phyloP scores from a whole-genome alignment of 2,329 filamentous ascomycete genomes.

The Calonectria hongkongensis region DNA sequence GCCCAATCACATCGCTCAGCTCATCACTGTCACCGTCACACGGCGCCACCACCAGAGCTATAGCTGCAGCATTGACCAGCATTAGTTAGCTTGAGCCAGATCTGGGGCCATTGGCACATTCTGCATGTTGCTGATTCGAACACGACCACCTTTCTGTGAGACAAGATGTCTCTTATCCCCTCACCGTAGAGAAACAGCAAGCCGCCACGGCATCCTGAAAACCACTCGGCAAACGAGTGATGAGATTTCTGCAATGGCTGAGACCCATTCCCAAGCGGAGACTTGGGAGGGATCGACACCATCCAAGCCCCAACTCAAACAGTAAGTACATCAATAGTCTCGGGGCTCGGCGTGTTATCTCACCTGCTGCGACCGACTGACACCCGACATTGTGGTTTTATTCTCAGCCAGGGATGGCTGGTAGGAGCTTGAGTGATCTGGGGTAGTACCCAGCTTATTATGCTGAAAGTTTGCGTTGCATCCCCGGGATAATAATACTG shows the following conservation, averaged over 20 bases:
- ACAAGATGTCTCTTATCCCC: conserved; percentile 43
- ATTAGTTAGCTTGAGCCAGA: conserved; percentile 46
- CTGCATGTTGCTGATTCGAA: conserved; percentile 39
- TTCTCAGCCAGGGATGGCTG: conserved; percentile 8
- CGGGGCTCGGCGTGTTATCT: conserved; percentile 11
- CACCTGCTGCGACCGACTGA: conserved; percentile 1
- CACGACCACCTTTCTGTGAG: conserved; percentile 27
- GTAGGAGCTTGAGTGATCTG: conserved; percentile 28
- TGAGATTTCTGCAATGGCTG: conserved; percentile 13
- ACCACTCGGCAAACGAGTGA: background rate
- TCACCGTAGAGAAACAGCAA: conserved; percentile 27
- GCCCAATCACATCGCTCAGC: conserved; percentile 38
- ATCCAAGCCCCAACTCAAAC: background rate
- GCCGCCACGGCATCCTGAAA: conserved; percentile 28
- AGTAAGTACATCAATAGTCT: conserved; percentile 4
- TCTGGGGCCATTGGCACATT: conserved; percentile 35
- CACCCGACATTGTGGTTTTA: conserved; percentile 1
- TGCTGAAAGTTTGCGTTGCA: conserved; percentile 17
- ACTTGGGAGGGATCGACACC: conserved; percentile 12
- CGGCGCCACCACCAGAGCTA: conserved; percentile 43
- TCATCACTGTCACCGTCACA: conserved; percentile 43
- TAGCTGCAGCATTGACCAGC: conserved; percentile 44
- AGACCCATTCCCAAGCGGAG: conserved; percentile 18
- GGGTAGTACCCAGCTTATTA: conserved; percentile 29
- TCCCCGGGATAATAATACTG: background rate